Conservation (phyloP, 768 basidiomycete genomes). For the Baorangia bicolor region DNA sequence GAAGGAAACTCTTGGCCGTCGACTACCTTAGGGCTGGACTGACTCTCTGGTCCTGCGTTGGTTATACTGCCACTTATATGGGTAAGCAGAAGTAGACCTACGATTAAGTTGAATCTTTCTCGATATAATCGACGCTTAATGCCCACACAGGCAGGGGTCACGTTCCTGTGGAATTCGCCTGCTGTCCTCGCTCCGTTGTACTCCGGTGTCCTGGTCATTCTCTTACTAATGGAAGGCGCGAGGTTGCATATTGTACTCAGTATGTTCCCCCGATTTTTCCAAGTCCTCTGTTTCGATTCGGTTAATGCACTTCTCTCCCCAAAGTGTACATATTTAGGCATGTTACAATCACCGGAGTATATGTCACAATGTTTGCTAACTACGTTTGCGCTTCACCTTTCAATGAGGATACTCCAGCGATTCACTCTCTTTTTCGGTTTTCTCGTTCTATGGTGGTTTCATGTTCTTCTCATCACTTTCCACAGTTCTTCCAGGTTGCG, state of each 20-base stretch:
- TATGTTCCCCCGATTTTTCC: neutral
- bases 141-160: neutral
- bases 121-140: neutral
- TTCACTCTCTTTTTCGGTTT: neutral
- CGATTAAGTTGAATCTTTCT: neutral
- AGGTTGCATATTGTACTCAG: neutral
- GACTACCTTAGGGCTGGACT: neutral
- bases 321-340: neutral
- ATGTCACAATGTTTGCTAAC: neutral
- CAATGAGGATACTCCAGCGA: neutral
- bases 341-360: neutral
- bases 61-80: neutral
- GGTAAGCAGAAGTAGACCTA: neutral
- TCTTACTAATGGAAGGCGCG: neutral
- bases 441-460: neutral
- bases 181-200: neutral
- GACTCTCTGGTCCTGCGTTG: neutral
- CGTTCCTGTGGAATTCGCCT: neutral
- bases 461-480: neutral
- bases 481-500: neutral
- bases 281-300: neutral
- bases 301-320: neutral
- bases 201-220: neutral
- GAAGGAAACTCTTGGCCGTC: neutral
- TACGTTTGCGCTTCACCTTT: neutral